These are phyloP conservation scores for Hygrocybe punicea DNA, from an alignment of 768 basidiomycete species.

Conservation along the genomic window DNA sequence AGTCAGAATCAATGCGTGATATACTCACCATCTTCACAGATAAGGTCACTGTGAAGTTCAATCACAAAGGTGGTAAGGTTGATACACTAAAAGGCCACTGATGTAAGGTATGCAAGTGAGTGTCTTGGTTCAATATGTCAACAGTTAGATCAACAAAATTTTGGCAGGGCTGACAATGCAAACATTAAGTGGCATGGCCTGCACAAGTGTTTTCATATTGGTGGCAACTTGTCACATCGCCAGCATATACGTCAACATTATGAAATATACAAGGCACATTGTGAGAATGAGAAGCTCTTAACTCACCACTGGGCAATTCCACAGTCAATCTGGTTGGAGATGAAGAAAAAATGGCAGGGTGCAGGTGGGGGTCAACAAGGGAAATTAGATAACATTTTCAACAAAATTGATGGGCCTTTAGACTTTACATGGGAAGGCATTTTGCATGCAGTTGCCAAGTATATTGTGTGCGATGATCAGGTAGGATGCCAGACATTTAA, in stretches of 20 bases:
- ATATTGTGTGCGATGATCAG: slow-evolving; percentile 17
- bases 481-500: slow-evolving; percentile 3
- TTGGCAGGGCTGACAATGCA: background rate
- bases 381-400: background rate
- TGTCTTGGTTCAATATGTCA: background rate
- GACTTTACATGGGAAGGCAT: slow-evolving; percentile 14
- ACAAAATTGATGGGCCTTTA: background rate
- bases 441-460: slow-evolving; percentile 11
- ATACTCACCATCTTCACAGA: slow-evolving; percentile 1
- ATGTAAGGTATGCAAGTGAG: slow-evolving; percentile 13
- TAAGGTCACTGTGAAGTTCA: background rate
- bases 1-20: background rate
- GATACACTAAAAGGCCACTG: slow-evolving; percentile 1
- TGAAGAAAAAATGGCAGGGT: background rate
- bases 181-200: slow-evolving; percentile 1
- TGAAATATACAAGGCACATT: slow-evolving; percentile 7
- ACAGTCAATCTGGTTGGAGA: background rate
- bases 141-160: background rate
- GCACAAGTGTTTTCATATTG: slow-evolving; percentile 8
- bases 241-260: slow-evolving; percentile 18
- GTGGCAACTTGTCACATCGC: slow-evolving; percentile 12
- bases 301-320: slow-evolving; percentile 6
- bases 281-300: slow-evolving; percentile 4
- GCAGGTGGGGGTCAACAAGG: background rate
- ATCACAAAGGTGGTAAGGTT: background rate